Evolutionary conservation across 192 early-diverging fungal genomes (phyloP), one percentile per base, ranked within the genome.

Genomic region (Backusella psychrophila): DNA sequence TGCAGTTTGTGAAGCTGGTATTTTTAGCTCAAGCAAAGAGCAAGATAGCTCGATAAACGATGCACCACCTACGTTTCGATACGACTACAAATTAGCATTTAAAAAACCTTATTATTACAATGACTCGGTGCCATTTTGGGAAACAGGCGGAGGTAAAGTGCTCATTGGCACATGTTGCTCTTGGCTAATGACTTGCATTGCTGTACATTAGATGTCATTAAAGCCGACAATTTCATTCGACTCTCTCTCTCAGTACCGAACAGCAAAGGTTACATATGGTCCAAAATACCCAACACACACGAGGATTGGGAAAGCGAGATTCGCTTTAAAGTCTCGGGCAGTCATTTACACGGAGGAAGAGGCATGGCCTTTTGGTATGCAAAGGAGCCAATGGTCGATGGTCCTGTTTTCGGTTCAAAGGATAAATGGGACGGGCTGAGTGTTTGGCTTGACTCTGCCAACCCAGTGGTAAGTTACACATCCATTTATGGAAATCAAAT

Each of bases 291-390:
- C 0, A 94, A 94, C 70, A 63, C 81, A 8, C 78, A 94, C 83
- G 80, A 85, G 73, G 88, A 93, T 42, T 96, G 93, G 93, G 86
- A 92, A 73, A 88, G 90, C 17, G 85, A 91, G 41, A 84, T 94
- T 66, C 77, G 87, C 11, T 88, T 94, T 77, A 79, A 66, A n/a
- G 86, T 90, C 7, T 80, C 73, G 35, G 94, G 94, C 4, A 84
- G 84, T 15, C 82, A 84, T 21, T 74, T 84, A 46, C 75, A 85
- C 29, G 94, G 94, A 29, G 93, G 92, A 29, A 85, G 90, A 34
- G 94, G 94, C 0, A 69, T 96, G 6, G 94, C 92, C 26, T 89
- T 96, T 66, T 96, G 94, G 94, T 96, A 96, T 76, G 88, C 91
- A 0, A 82, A 90, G 69, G 90, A 90, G 15, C 63, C 78, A 9